Evolutionary conservation across 306 rosid species (phyloP), one percentile per base, ranked within the genome.

Genomic region (Begonia loranthoides): DNA sequence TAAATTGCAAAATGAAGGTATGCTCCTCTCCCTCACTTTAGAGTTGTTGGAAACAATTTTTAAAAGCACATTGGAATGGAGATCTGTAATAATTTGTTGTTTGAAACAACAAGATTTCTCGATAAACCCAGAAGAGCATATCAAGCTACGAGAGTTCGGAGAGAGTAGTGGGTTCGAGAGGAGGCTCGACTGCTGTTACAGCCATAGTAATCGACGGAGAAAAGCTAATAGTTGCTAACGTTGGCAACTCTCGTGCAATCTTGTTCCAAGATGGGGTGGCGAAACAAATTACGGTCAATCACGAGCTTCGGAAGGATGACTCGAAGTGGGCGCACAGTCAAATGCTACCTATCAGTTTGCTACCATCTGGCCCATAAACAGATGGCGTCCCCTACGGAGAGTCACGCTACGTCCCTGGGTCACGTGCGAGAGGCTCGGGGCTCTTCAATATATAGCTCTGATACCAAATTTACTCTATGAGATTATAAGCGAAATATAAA

Each of bases 131-230:
- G 70, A 64, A 14, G 61, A 53, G 79, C 81, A 48, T 80, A 74
- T 41, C 66, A 52, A 50, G 65, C 55, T 12, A 73, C 76, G 79
- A 80, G 62, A 76, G 78, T 46, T 56, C 80, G 49, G 76, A 65
- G 28, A 75, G 41, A 14, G 19, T 62, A 21, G 72, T 73, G 9
- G 62, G 57, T 54, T 74, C 57, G 3, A 57, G 43, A 12, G 79
- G 81, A 49, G 90, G 94, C 17, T 84, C 84, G 4, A 81, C 90
- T 7, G 84, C 82, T 41, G 82, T 81, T 36, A 82, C 77, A 9
- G 76, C 76, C 49, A 78, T 81, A 58, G 21, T 78, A 17, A 61
- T 84, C 12, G 66, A 81, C 56, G 73, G 83, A 33, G 65, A 66
- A 33, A 73, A 49, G 71, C 56, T 78, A 13, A 48, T 78, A 12